Conservation (phyloP, 164 flowering plant species). For the Annona cherimola region DNA sequence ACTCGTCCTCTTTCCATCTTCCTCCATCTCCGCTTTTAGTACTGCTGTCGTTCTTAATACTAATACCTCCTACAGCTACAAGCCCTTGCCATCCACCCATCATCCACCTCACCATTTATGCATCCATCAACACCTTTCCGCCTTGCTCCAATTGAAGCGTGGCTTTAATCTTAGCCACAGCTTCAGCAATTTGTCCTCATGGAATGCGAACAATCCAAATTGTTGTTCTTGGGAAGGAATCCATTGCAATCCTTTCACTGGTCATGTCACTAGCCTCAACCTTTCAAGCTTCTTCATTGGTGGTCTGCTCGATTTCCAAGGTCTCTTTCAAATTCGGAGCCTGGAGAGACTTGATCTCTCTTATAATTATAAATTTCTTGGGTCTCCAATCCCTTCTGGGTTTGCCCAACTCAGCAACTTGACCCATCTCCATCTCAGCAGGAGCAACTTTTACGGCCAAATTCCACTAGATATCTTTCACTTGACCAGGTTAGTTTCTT, state of each 20-base stretch:
- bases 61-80: too few species aligned
- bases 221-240: slow-evolving; percentile 40
- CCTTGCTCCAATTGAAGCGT: slow-evolving; percentile 11
- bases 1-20: too few species aligned
- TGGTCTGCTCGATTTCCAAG: not conserved
- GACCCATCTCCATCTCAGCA: too few species aligned
- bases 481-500: too few species aligned
- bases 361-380: too few species aligned
- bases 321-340: not conserved
- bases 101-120: slow-evolving; percentile 10
- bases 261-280: slow-evolving; percentile 30
- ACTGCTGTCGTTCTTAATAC: too few species aligned
- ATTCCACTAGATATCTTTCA: too few species aligned
- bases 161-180: not conserved
- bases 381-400: too few species aligned
- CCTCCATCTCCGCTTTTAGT: too few species aligned
- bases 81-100: too few species aligned
- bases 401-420: too few species aligned
- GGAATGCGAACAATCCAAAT: slow-evolving; percentile 26
- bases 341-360: slow-evolving; percentile 35
- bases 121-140: slow-evolving; percentile 21
- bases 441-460: too few species aligned
- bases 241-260: slow-evolving; percentile 18
- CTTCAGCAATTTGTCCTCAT: slow-evolving; percentile 20
- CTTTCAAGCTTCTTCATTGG: slow-evolving; percentile 24